These are phyloP conservation scores for Cicer chorassanicum DNA, from an alignment of 306 rosid genomes.

Conservation along the genomic window DNA sequence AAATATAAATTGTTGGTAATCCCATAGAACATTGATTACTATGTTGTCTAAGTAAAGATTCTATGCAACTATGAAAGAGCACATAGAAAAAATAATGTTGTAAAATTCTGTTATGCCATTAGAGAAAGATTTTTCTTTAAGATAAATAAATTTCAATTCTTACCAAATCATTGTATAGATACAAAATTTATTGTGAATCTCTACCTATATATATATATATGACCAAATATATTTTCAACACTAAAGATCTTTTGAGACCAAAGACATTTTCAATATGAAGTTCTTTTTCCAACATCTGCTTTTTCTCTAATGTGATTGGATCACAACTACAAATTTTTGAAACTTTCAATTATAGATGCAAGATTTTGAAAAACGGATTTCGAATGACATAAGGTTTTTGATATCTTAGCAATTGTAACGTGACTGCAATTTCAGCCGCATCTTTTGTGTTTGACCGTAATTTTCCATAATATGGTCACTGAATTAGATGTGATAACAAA, in stretches of 20 bases:
- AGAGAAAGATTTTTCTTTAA: neutral
- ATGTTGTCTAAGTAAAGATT: conserved; percentile 17
- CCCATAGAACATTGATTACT: neutral
- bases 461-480: neutral
- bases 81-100: neutral
- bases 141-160: neutral
- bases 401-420: neutral
- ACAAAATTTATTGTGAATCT: neutral
- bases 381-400: neutral
- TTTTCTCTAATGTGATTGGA: neutral
- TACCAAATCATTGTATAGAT: neutral
- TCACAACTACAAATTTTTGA: neutral
- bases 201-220: neutral
- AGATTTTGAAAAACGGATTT: neutral
- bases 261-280: neutral
- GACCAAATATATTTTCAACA: neutral
- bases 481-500: conserved; percentile 20
- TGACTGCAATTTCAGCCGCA: neutral
- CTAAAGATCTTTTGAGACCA: neutral
- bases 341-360: neutral
- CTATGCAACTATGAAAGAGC: neutral
- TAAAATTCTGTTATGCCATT: neutral
- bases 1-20: conserved; percentile 13
- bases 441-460: neutral
- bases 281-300: neutral